A percentile compares a stretch with the other conserved stretches of the same genome.
Evolutionary conservation across 352 stramenopile species (phyloP).

Genomic region (Pythium myriotylum): DNA sequence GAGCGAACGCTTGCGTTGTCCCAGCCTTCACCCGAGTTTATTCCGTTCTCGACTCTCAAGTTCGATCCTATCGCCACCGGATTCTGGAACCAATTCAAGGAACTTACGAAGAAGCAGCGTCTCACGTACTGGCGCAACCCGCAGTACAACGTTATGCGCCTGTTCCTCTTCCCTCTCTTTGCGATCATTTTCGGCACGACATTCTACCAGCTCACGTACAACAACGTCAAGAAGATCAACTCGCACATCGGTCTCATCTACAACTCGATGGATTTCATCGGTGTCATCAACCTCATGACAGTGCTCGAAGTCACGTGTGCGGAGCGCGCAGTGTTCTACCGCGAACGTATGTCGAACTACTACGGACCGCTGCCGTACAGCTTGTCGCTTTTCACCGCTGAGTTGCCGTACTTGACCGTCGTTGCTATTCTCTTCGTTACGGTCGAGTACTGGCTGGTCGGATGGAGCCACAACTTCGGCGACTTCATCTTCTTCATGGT

Average conservation of each 20-base stretch:
- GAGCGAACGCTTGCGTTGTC: constrained; percentile 26
- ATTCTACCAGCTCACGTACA: constrained; percentile 47
- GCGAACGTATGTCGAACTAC: constrained; percentile 76
- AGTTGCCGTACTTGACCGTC: constrained; percentile 62
- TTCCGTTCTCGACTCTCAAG: constrained; percentile 49
- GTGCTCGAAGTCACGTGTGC: constrained; percentile 57
- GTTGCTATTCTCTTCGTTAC: constrained; percentile 51
- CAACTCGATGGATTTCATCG: constrained; percentile 74
- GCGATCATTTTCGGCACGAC: constrained; percentile 57
- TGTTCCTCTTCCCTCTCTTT: constrained; percentile 54
- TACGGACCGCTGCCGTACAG: constrained; percentile 69
- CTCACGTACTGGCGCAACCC: constrained; percentile 58
- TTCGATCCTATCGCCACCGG: constrained; percentile 44
- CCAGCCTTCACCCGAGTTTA: constrained; percentile 24
- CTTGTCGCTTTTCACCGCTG: constrained; percentile 62
- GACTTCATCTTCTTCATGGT: constrained; percentile 56
- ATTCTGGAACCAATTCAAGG: constrained; percentile 42
- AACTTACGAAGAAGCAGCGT: constrained; percentile 39
- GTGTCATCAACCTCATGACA: constrained; percentile 60
- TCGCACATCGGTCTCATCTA: constrained; percentile 66
- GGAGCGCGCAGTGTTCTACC: constrained; percentile 64
- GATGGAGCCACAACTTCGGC: constrained; percentile 53
- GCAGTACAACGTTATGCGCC: constrained; percentile 55
- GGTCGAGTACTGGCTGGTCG: constrained; percentile 73
- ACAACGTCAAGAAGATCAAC: constrained; percentile 44